Base-by-base conservation (phyloP, 441 rosid species). In the Adansonia gregorii region DNA sequence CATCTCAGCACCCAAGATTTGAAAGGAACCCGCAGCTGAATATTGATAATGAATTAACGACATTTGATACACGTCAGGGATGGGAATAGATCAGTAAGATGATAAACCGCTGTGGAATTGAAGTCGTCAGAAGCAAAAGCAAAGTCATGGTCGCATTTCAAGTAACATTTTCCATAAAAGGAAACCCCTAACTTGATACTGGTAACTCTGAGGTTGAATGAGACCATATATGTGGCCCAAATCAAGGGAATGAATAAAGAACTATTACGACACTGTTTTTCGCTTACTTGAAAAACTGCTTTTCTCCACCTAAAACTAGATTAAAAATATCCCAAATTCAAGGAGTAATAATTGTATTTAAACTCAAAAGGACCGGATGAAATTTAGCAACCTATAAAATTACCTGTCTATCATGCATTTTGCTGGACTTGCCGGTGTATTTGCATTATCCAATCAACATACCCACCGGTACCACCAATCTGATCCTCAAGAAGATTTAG, bases 361-460 rank as follows among this genome's bases (percentile, higher is more conserved):
- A 20, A 41, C 56, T 67, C 56, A 6, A 14, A 17, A 67, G 17
- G 71, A 45, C 55, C 2, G 3, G 51, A 43, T 9, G 52, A 67
- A 45, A 9, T 67, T 67, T 67, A 17, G 56, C 3, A 12, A 48
- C 55, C 56, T 61, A 27, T 19, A 9, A 43, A 52, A 61, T 9
- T 19, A 89, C 94, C 92, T 58, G 82, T 64, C 52, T 51, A 24
- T 86, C 77, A 93, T 14, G 89, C 83, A 75, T 87, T 96, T 82
- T 91, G 98, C 83, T 92, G 98, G 86, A 91, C 87, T 85, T 91
- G 98, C 43, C 97, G 91, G 73, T 94, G 93, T 83, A 94, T 80
- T 88, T 91, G 98, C 72, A 83, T 39, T 73, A 94, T 83, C 98
- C 99, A 94, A 83, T 94, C 98, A 41, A 86, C 84, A 81, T 96